phyloP scores from a whole-genome alignment of 306 rosid genomes.

The Ormosia emarginata region DNA sequence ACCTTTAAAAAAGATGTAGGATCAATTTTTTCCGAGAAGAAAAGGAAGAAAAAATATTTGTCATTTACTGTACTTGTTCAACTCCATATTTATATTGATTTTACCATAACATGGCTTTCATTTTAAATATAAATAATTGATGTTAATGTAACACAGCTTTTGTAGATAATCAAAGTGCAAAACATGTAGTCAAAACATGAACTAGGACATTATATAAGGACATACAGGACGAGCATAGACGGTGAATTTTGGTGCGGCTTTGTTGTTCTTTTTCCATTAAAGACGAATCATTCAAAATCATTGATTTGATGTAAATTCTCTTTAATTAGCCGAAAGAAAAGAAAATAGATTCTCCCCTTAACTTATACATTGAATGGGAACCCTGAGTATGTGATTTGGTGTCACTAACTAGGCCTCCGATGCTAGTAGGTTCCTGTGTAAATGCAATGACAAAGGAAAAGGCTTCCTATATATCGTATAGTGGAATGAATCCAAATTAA shows the following conservation, averaged over 20 bases:
- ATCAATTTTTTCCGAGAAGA: too few species aligned
- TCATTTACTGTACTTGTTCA: neutral
- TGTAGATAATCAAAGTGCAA: neutral
- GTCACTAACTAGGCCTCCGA: neutral
- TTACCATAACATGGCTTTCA: too few species aligned
- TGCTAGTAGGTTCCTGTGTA: neutral
- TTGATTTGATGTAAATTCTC: neutral
- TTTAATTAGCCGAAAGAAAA: neutral
- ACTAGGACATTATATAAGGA: neutral
- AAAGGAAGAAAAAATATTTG: too few species aligned
- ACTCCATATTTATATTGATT: neutral
- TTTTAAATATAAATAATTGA: neutral
- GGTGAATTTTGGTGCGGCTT: conserved; percentile 7
- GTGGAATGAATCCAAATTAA: too few species aligned
- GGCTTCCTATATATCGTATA: neutral
- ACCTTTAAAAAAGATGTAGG: too few species aligned
- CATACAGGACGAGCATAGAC: neutral
- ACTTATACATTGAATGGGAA: neutral
- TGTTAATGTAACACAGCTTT: neutral
- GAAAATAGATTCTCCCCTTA: neutral
- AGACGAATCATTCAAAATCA: neutral
- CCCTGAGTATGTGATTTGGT: neutral
- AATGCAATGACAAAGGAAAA: neutral
- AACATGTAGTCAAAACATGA: neutral
- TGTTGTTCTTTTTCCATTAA: neutral